These are phyloP conservation scores for Penicillium digitatum DNA, from an alignment of 2,329 filamentous ascomycete species.

Conservation along the genomic window DNA sequence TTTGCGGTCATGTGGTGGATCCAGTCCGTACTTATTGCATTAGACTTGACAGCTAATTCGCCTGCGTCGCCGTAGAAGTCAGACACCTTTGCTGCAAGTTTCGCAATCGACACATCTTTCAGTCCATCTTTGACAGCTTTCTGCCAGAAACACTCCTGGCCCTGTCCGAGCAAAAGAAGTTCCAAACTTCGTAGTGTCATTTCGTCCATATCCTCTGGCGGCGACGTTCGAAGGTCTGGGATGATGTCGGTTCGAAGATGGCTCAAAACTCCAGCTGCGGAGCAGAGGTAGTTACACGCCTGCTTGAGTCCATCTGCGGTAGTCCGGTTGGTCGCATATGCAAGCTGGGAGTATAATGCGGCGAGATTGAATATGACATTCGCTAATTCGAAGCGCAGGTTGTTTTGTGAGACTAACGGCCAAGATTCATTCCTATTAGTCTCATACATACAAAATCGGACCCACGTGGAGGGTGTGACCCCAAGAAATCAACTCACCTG, in stretches of 20 bases:
- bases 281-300: constrained; percentile 85
- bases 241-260: constrained; percentile 74
- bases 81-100: constrained; percentile 83
- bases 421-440: background rate
- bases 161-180: constrained; percentile 82
- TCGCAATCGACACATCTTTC: constrained; percentile 88
- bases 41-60: constrained; percentile 81
- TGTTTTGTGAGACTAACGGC: constrained; percentile 56
- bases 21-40: constrained; percentile 88
- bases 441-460: background rate
- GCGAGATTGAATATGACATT: constrained; percentile 93
- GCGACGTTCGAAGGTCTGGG: constrained; percentile 75
- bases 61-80: constrained; percentile 83
- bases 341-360: constrained; percentile 88
- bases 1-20: constrained; percentile 97
- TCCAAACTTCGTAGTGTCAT: constrained; percentile 79
- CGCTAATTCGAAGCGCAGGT: constrained; percentile 75
- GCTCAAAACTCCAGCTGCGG: constrained; percentile 75
- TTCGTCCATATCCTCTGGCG: constrained; percentile 93
- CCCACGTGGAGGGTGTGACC: background rate
- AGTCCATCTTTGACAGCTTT: constrained; percentile 92
- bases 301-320: constrained; percentile 79
- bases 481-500: constrained; percentile 39
- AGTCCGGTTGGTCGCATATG: constrained; percentile 70
- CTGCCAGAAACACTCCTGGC: constrained; percentile 97